These are phyloP conservation scores for Rhododendron ferrugineum DNA, from an alignment of 148 eudicot species.

Conservation along the genomic window DNA sequence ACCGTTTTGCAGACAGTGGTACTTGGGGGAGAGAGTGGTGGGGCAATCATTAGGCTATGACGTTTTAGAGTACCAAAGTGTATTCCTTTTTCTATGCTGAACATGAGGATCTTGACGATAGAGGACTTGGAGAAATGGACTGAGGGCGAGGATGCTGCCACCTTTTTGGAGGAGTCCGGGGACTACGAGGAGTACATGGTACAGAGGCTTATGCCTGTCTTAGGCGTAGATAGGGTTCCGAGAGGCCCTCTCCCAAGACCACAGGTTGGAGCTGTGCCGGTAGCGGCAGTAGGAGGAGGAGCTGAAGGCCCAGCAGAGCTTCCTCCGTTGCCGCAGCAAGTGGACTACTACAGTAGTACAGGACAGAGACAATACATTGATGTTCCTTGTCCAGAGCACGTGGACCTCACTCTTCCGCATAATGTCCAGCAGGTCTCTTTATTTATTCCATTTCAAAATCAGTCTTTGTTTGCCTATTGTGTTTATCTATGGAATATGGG, in stretches of 20 bases:
- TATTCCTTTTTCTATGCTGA: background rate
- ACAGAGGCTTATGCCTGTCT: background rate
- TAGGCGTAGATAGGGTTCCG: background rate
- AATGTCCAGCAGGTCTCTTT: background rate
- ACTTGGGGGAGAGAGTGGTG: background rate
- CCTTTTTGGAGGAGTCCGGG: background rate
- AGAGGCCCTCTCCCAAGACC: background rate
- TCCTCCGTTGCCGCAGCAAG: background rate
- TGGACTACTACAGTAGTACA: background rate
- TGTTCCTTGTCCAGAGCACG: background rate
- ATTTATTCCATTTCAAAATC: background rate
- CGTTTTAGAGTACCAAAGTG: background rate
- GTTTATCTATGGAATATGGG: background rate
- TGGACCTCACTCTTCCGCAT: background rate
- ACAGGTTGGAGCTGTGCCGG: background rate
- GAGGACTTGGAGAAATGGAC: background rate
- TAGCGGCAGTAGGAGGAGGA: background rate
- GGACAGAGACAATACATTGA: background rate
- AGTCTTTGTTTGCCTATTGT: background rate
- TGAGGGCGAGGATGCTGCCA: background rate
- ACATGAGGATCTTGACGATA: background rate
- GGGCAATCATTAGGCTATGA: background rate
- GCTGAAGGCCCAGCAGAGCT: background rate
- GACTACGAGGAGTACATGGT: background rate
- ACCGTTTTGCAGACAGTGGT: background rate